Base-by-base conservation (phyloP, 2,329 filamentous ascomycete species). In the Aspergillus nomiae region DNA sequence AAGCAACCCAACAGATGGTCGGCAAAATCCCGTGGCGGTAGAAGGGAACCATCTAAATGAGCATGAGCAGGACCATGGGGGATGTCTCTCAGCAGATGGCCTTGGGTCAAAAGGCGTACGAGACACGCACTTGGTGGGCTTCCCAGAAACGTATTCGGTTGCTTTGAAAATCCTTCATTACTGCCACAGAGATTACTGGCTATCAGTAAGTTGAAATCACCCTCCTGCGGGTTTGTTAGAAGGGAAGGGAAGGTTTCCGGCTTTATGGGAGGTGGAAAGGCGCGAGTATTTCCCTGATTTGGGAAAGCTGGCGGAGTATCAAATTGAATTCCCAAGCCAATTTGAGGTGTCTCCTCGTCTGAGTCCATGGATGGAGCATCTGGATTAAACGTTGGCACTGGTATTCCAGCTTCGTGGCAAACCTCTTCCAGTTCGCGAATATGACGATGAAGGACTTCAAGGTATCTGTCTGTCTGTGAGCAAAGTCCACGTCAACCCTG, bases 1-100 rank as follows among this genome's bases (percentile, higher is more conserved):
- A 78, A 83, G 19, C 73, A 72, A 5, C 74, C 64, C 3, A 83
- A 46, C 1, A 83, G 70, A 43, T 80, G 75, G 63, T 83, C 80
- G 41, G 79, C 78, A 8, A 82, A 61, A 2, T 71, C 63, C 1
- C 81, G 76, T 1, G 81, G 78, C 0, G 81, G 81, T 0, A 82
- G 70, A 1, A 69, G 63, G 43, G 78, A 80, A 12, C 78, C 72
- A 21, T 74, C 71, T 12, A 73, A 67, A 38, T 65, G 61, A 48
- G 70, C 69, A 16, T 63, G 66, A 7, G 65, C 58, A 61, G 34
- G 51, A 21, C 32, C 32, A 9, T 41, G 32, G 60, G 58, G 51
- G 63, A 61, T 56, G 65, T 59, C 61, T 60, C 62, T 60, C 51
- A 19, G 24, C 19, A n/a, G 30, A 41, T 24, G 21, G 11, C 21